These are phyloP conservation scores for Ramichloridium luteum DNA, from an alignment of 2,329 filamentous ascomycete genomes.

Conservation along the genomic window DNA sequence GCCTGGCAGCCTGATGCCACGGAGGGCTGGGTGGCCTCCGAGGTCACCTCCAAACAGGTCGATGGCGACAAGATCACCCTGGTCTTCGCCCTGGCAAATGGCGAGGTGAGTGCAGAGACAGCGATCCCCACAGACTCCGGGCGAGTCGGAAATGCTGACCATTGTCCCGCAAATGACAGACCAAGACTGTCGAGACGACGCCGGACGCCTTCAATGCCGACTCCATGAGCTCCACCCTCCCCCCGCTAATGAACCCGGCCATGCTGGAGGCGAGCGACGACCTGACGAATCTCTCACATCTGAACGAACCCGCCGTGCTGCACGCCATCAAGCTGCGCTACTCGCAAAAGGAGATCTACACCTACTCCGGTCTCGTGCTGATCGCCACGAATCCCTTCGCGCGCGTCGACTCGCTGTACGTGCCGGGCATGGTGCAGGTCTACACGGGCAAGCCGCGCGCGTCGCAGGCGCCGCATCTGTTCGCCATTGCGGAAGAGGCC, in stretches of 20 bases:
- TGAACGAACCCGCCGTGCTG: slow-evolving; percentile 95
- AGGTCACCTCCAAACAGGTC: slow-evolving; percentile 74
- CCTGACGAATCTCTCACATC: slow-evolving; percentile 88
- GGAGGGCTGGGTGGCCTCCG: slow-evolving; percentile 95
- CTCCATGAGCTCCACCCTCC: slow-evolving; percentile 64
- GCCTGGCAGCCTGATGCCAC: slow-evolving; percentile 95
- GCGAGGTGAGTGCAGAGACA: slow-evolving; percentile 60
- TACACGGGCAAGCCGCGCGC: slow-evolving; percentile 95
- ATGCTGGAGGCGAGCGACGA: slow-evolving; percentile 99
- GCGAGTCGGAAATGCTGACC: not conserved
- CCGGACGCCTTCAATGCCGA: slow-evolving; percentile 62
- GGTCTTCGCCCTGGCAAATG: slow-evolving; percentile 81
- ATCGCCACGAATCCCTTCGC: slow-evolving; percentile 98
- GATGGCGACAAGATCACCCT: slow-evolving; percentile 79
- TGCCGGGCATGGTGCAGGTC: slow-evolving; percentile 98
- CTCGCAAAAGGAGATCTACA: slow-evolving; percentile 98
- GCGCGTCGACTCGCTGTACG: slow-evolving; percentile 92
- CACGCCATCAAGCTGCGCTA: slow-evolving; percentile 97
- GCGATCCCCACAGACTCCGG: too few relatives aligned
- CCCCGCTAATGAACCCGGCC: slow-evolving; percentile 92
- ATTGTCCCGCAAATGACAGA: slow-evolving; percentile 40
- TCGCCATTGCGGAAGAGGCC: slow-evolving; percentile 96
- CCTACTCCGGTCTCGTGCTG: slow-evolving; percentile 95
- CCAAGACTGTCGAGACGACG: slow-evolving; percentile 67
- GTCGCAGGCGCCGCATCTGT: slow-evolving; percentile 93